Evolutionary conservation across 768 basidiomycete species (phyloP).

Genomic region (Russula vinacea): DNA sequence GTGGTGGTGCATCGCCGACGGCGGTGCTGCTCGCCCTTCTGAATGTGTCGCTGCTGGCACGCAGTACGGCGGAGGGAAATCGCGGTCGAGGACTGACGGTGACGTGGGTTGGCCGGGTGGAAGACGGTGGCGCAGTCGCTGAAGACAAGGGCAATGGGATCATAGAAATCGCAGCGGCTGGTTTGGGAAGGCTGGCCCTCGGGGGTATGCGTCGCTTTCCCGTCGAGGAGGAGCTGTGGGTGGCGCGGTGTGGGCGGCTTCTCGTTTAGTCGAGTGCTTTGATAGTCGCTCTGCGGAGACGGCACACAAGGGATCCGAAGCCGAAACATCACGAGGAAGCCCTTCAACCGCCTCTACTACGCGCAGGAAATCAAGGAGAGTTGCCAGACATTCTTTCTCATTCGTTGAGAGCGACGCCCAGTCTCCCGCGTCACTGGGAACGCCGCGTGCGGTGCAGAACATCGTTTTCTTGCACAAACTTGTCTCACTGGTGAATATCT

Average conservation of each 20-base stretch:
- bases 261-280: background rate
- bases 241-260: background rate
- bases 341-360: slow-evolving; percentile 25
- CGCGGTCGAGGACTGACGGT: slow-evolving; percentile 27
- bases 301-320: background rate
- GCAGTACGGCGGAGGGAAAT: slow-evolving; percentile 17
- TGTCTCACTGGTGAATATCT: slow-evolving; percentile 16
- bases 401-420: slow-evolving; percentile 21
- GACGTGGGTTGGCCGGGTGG: slow-evolving; percentile 13
- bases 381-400: slow-evolving; percentile 23
- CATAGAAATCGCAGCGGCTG: background rate
- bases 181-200: background rate
- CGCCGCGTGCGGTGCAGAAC: slow-evolving; percentile 25
- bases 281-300: slow-evolving; percentile 2
- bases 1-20: slow-evolving; percentile 13
- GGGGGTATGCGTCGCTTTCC: background rate
- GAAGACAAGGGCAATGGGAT: slow-evolving; percentile 5
- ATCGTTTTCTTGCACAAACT: slow-evolving; percentile 23
- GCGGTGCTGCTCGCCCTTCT: slow-evolving; percentile 30
- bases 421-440: slow-evolving; percentile 21
- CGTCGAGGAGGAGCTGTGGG: background rate
- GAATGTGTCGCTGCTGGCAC: slow-evolving; percentile 16
- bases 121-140: background rate
- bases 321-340: background rate
- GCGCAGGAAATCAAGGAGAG: slow-evolving; percentile 26